These are phyloP conservation scores for Collybia mongolica DNA, from an alignment of 768 basidiomycete species.

Conservation along the genomic window DNA sequence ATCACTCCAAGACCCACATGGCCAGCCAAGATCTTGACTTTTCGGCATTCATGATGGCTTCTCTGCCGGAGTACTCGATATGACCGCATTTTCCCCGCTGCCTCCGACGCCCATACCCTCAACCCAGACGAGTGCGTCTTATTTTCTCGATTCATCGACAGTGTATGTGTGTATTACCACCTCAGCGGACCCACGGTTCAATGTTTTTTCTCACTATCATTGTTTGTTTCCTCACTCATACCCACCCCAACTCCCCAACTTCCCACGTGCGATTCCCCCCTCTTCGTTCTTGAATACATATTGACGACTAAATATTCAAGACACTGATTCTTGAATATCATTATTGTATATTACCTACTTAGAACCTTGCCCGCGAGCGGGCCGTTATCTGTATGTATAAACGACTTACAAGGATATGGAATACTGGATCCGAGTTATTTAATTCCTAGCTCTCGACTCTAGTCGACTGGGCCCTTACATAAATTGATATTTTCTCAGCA, in stretches of 20 bases:
- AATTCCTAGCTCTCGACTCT: too few relatives aligned
- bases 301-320: constrained; percentile 11
- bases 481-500: too few relatives aligned
- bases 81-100: constrained; percentile 15
- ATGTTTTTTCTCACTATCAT: neutral
- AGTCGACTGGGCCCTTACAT: too few relatives aligned
- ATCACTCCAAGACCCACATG: constrained; percentile 21
- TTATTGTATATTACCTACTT: constrained; percentile 19
- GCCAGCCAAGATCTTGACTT: constrained; percentile 27
- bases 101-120: neutral
- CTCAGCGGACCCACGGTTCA: too few relatives aligned
- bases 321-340: constrained; percentile 10
- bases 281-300: constrained; percentile 12
- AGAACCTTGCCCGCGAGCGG: constrained; percentile 8
- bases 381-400: constrained; percentile 12
- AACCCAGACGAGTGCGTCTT: neutral
- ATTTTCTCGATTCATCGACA: neutral
- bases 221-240: neutral
- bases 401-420: constrained; percentile 5
- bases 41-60: constrained; percentile 32
- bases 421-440: too few relatives aligned
- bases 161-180: constrained; percentile 6
- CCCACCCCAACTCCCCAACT: neutral
- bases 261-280: constrained; percentile 6
- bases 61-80: constrained; percentile 29